Evolutionary conservation across 305 asterid species (phyloP), one percentile per base, ranked within the genome.

Genomic region (Fraxinus sp.): DNA sequence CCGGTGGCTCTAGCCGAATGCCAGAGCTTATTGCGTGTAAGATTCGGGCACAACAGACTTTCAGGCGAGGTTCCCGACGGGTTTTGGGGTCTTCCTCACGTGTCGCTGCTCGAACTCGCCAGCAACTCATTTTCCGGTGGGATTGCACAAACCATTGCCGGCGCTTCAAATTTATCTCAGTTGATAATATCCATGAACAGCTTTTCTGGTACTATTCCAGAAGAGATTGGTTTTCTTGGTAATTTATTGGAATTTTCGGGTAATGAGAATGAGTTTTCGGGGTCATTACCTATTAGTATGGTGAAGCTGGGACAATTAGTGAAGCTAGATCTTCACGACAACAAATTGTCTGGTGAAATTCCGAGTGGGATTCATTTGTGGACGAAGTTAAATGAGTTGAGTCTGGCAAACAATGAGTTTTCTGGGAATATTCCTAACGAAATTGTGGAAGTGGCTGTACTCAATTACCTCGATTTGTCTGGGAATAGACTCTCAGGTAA

Each of bases 391-490:
- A 91, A 95, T 33, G 98, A 94, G 89, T 84, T 96, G 78, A 92
- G 93, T 87, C 86, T 96, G 30, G 99, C 98, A 4, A 89, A 88
- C 32, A 96, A 96, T 85, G 88, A 59, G 30, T 85, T 96, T 32
- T 91, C 97, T 0, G 98, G 99, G 81, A 82, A 80, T 73, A 91
- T 96, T 79, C 99, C 99, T 0, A 87, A 75, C 37, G 98, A 95
- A 79, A 95, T 96, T 22, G 99, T 97, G 46, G 93, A 87, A 66
- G 84, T 95, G 70, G 57, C 93, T 43, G 97, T 87, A 18, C 74
- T 96, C 52, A 96, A 96, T 89, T 96, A 93, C 88, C 98, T 96
- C 30, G 99, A 96, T 88, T 81, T 96, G 32, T 96, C 99, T 28
- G 90, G 95, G 46, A 96, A 96, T 77, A 88, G 55, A 35, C 87